Evolutionary conservation across 2,329 filamentous ascomycete genomes (phyloP), one percentile per base, ranked within the genome.

Genomic region (Lecanoromycetidae sp.): DNA sequence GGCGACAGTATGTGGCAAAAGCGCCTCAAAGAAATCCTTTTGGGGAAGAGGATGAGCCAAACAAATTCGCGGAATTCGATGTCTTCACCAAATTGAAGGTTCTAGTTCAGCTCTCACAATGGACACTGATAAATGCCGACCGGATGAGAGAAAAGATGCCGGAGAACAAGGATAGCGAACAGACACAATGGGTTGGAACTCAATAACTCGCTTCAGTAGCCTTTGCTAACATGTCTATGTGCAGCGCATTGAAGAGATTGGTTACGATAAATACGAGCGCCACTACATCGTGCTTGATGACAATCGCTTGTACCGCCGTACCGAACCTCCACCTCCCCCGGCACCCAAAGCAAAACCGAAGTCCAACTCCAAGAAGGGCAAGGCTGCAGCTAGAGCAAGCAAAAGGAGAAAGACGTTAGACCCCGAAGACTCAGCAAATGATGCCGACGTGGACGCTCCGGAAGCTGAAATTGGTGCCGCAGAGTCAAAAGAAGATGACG

Each of bases 271-370:
- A 19, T 74, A 94, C 38, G 88, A 94, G 54, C 81, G 87, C 30
- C 80, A 80, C 29, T 94, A 96, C 61, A 94, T 83, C 59, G 81
- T 96, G 3, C 75, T 98, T 3, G 90, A 96, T 57, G 91, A 98
- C 61, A 93, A 95, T 57, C 78, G 91, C 52, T 71, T 98, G 34
- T 98, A 98, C 62, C 84, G 88, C 47, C 74, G 83, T 52, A 87
- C 84, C n/a, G 85, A 94, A 50, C 75, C 82, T 22, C 77, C 78
- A 5, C 64, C 76, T 12, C 66, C 72, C 5, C 66, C 71, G n/a
- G 62, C 72, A 2, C 63, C 73, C 22, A 82, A 82, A 59, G 27
- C 36, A 6, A 47, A 42, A 36, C 70, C 76, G 2, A 76, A 82
- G 72, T 63, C 70, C 4, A 84, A 79, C 57, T 76, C 74, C 22